A percentile compares a stretch with the other conserved stretches of the same genome.
Conservation (phyloP, 1,284 basidiomycete species). For the Chalciporus sp. region DNA sequence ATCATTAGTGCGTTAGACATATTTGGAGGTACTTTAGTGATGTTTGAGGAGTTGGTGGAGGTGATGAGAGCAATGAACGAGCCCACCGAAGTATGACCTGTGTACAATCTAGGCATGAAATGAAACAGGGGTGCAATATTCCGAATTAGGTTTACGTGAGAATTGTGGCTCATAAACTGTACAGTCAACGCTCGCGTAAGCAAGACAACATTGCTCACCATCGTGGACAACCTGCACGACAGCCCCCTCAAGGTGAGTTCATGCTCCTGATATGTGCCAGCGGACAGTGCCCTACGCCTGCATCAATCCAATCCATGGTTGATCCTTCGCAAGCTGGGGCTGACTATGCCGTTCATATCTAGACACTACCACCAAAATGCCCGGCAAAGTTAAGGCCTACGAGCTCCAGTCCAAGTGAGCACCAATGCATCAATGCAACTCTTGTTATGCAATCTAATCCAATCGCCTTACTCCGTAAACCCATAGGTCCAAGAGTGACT, state of each 20-base stretch:
- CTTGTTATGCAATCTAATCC: conserved; percentile 1
- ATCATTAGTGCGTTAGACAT: conserved; percentile 73
- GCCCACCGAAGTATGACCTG: too few relatives aligned
- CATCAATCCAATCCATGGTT: too few relatives aligned
- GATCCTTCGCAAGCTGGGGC: not conserved
- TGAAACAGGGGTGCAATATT: not conserved
- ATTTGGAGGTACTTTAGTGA: conserved; percentile 78
- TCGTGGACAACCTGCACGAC: conserved; percentile 14
- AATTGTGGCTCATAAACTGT: conserved; percentile 41
- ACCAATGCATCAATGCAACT: not conserved
- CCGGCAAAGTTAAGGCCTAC: conserved; percentile 93
- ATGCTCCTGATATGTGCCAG: not conserved
- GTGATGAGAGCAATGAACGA: conserved; percentile 1
- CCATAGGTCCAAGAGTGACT: conserved; percentile 93
- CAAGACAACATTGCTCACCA: conserved; percentile 5
- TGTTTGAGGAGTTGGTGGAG: conserved; percentile 67
- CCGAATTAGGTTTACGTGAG: conserved; percentile 24
- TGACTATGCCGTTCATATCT: not conserved
- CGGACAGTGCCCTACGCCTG: not conserved
- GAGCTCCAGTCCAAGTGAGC: conserved; percentile 97
- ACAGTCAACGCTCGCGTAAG: conserved; percentile 36
- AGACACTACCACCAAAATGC: conserved; percentile 57
- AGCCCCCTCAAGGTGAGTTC: conserved; percentile 32
- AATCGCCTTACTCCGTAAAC: conserved; percentile 1
- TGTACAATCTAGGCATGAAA: not conserved